phyloP scores from a whole-genome alignment of 768 basidiomycete genomes.

The Mycena metata region DNA sequence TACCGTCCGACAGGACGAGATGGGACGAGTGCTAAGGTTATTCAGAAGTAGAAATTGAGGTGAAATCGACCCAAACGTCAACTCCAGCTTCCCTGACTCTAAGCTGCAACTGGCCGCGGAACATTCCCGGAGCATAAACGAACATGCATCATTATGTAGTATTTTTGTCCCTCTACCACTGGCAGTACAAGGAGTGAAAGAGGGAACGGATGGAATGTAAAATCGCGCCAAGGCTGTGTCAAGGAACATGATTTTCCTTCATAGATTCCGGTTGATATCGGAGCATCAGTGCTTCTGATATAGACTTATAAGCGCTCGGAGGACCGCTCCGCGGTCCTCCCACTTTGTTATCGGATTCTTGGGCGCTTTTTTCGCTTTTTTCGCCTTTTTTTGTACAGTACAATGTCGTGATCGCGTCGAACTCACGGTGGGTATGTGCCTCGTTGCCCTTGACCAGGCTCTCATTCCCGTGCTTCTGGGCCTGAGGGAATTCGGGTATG shows the following conservation, averaged over 20 bases:
- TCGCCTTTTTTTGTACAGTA: too few relatives aligned
- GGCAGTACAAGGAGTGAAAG: conserved; percentile 2
- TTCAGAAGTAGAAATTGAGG: background rate
- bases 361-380: too few relatives aligned
- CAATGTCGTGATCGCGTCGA: conserved; percentile 45
- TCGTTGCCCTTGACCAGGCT: conserved; percentile 39
- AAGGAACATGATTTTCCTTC: conserved; percentile 6
- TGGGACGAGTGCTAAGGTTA: conserved; percentile 1
- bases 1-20: conserved; percentile 1
- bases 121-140: background rate
- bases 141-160: conserved; percentile 4
- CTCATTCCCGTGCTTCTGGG: too few relatives aligned
- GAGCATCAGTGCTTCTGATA: background rate
- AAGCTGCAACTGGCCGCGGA: background rate
- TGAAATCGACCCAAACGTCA: background rate
- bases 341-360: too few relatives aligned
- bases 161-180: background rate
- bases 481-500: too few relatives aligned
- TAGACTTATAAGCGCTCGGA: too few relatives aligned
- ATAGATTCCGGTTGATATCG: background rate
- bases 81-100: background rate
- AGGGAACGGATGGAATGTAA: background rate
- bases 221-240: background rate
- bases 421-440: conserved; percentile 45
- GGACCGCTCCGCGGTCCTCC: too few relatives aligned